Base-by-base conservation (phyloP, 2,329 filamentous ascomycete species). In the Stagonosporopsis cucurbitacearum region DNA sequence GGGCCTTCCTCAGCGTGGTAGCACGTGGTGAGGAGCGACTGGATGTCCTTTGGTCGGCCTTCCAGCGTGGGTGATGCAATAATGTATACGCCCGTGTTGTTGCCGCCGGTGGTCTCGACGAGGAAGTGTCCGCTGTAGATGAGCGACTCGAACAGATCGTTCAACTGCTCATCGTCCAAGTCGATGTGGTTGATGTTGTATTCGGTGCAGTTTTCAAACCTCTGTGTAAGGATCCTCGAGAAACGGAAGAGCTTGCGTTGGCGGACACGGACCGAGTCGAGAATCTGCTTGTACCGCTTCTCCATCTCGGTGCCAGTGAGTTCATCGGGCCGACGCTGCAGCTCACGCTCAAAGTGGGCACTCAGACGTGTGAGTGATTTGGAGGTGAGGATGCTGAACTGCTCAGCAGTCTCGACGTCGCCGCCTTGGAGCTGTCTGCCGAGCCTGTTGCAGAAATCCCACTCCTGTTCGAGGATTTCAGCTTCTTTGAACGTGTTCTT, bases 401-500 rank as follows among this genome's bases (percentile, higher is more conserved):
- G 95, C 79, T 98, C 95, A 1, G 95, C 95, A 37, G 98, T 95
- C 78, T 98, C 94, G 36, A 98, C 90, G 73, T 98, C 92, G 59
- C 95, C 96, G 26, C 91, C 90, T 65, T 96, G 88, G n/a, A 99
- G 84, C 72, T 95, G 90, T 44, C 91, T 86, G 23, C 94, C 95
- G 53, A 99, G 91, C 67, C 93, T 88, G 69, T 98, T 98, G 49
- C 91, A 96, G 70, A 98, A 98, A 54, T 92, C 92, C 95, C 95
- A 99, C 77, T 99, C 95, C 69, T 96, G 92, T 72, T 97, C 96
- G 43, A 99, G 80, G 62, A 99, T 89, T 80, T 99, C 95, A 6
- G 95, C 95, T 75, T 99, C 95, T 73, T 98, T 98, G 84, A 99
- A 99, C 0, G 93, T 97, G 78, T 98, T 99, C 75, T 97, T 98